phyloP scores from a whole-genome alignment of 176 grass and related monocot genomes.

The Aegilops sharonensis region DNA sequence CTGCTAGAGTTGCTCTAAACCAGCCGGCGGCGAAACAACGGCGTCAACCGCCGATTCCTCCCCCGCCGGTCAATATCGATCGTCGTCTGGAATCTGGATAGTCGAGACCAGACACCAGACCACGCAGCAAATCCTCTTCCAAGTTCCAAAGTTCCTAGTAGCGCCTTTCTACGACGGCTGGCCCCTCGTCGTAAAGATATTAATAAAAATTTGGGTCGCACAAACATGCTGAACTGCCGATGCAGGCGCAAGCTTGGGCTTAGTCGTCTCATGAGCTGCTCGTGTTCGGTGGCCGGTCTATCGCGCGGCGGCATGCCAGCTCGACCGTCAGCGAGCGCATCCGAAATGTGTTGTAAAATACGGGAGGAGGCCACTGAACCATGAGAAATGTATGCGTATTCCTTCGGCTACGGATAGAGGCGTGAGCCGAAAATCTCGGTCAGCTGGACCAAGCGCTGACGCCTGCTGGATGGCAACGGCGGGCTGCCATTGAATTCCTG shows the following conservation, averaged over 20 bases:
- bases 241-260: background rate
- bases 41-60: background rate
- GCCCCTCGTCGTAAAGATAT: background rate
- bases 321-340: background rate
- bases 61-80: background rate
- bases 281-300: constrained; percentile 29
- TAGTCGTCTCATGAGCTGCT: background rate
- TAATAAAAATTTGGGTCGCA: background rate
- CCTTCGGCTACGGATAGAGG: background rate
- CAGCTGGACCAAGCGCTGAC: background rate
- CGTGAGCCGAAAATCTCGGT: background rate
- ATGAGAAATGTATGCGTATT: constrained; percentile 14
- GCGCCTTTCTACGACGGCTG: too few relatives aligned
- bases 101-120: background rate
- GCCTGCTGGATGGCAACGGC: background rate
- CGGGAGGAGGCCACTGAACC: background rate
- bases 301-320: background rate
- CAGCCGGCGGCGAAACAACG: constrained; percentile 24
- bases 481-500: background rate
- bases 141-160: too few relatives aligned
- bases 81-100: background rate
- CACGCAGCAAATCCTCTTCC: background rate
- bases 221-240: background rate
- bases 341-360: constrained; percentile 9
- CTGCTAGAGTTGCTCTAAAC: too few relatives aligned